Evolutionary conservation across 2,329 filamentous ascomycete genomes (phyloP).

Genomic region (Cladophialophora chaetospira): DNA sequence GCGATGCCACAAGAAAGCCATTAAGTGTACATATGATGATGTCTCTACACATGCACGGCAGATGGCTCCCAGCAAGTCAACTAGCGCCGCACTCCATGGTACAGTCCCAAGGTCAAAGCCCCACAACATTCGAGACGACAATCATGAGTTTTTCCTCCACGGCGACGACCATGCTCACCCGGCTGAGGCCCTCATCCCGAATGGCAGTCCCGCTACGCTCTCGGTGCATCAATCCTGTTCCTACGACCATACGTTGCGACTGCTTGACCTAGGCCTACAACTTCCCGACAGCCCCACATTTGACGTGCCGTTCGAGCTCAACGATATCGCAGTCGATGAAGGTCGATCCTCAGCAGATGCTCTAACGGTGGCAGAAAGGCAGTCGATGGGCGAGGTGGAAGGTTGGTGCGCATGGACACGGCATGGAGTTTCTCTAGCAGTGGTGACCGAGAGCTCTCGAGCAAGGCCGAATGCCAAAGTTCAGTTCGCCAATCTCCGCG

Average conservation of each 20-base stretch:
- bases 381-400: neutral
- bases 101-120: too few relatives aligned
- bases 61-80: too few relatives aligned
- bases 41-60: too few relatives aligned
- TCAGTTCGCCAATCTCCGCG: neutral
- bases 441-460: neutral
- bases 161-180: too few relatives aligned
- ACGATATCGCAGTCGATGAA: neutral
- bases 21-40: slow-evolving; percentile 31
- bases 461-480: neutral
- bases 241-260: neutral
- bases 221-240: too few relatives aligned
- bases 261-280: neutral
- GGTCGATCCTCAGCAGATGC: neutral
- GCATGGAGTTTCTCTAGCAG: neutral
- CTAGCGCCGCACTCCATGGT: too few relatives aligned
- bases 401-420: neutral
- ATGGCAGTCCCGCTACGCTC: too few relatives aligned
- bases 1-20: slow-evolving; percentile 30
- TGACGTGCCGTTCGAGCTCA: neutral
- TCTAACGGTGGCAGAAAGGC: neutral
- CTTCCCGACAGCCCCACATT: neutral
- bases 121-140: too few relatives aligned
- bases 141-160: too few relatives aligned
- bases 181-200: too few relatives aligned